These are phyloP conservation scores for Kwoniella dejecticola DNA, from an alignment of 768 basidiomycete species.

Conservation along the genomic window DNA sequence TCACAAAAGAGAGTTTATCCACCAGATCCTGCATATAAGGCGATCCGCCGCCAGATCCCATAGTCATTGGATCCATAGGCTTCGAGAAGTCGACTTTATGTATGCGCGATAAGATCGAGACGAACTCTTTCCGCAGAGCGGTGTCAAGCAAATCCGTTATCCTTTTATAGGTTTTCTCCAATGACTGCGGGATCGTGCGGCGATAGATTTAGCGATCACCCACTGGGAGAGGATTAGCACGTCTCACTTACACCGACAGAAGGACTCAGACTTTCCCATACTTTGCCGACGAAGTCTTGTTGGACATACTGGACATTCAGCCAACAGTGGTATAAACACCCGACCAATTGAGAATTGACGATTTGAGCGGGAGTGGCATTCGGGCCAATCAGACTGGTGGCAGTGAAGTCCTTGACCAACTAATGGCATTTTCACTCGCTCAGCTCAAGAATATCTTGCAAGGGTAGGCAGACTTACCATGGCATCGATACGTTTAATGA, in stretches of 20 bases:
- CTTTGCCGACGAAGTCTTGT: slow-evolving; percentile 67
- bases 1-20: slow-evolving; percentile 82
- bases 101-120: slow-evolving; percentile 70
- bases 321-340: slow-evolving; percentile 78
- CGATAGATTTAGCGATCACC: too few species aligned
- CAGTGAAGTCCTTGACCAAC: slow-evolving; percentile 76
- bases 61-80: slow-evolving; percentile 64
- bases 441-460: background rate
- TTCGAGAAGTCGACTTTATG: slow-evolving; percentile 83
- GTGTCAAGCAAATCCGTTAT: slow-evolving; percentile 54
- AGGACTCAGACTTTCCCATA: slow-evolving; percentile 63
- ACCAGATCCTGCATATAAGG: slow-evolving; percentile 88
- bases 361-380: slow-evolving; percentile 75
- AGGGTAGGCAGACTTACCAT: slow-evolving; percentile 62
- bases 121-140: slow-evolving; percentile 72
- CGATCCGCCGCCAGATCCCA: slow-evolving; percentile 65
- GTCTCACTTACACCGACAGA: slow-evolving; percentile 63
- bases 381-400: slow-evolving; percentile 73
- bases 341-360: slow-evolving; percentile 74
- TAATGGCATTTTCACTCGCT: slow-evolving; percentile 46
- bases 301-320: slow-evolving; percentile 66
- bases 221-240: background rate
- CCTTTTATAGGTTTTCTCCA: slow-evolving; percentile 41
- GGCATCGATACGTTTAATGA: slow-evolving; percentile 66
- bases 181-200: slow-evolving; percentile 11